Base-by-base conservation (phyloP, 768 basidiomycete genomes). In the Tylopilus rubrobrunneus region DNA sequence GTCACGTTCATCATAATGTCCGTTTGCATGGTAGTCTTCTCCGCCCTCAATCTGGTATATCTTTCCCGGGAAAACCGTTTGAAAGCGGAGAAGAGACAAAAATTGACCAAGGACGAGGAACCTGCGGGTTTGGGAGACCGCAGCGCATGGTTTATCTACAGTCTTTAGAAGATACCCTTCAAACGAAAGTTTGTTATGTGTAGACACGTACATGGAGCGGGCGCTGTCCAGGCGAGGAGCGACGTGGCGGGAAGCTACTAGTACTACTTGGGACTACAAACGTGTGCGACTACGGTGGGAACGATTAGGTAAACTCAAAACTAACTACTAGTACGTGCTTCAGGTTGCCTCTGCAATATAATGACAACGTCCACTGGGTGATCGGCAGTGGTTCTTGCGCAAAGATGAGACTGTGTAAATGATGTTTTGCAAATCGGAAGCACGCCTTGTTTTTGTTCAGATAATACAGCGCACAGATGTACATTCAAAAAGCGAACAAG, bases 141-240 rank as follows among this genome's bases (percentile, higher is more conserved):
- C 40, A 79, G 78, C 39, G 79, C 79, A 4, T 82, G 82, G 79
- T 83, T 81, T 58, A 62, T 73, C 12, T 82, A 82, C 60, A 78
- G 65, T 19, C 59, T 81, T 23, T 80, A 66, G 51, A 5, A 2
- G 10, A 31, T 31, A 31, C 31, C 31, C 31, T 31, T 7, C 31
- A 31, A 11, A 31, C 31, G 31, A 11, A 31, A 8, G 31, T 4
- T 31, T 31, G 10, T 2, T 31, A 31, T 31, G 7, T 7, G 10
- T 31, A 31, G 25, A 25, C 25, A 25, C 25, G 5, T 25, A 25
- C 25, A 19, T 19, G 19, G 19, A 19, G 19, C 19, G 19, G 19
- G 19, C 19, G 19, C 19, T 19, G 19, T 19, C 19, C 19, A 19
- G 19, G 19, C 19, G 19, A 19, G 19, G 19, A 19, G 19, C 19